These are phyloP conservation scores for Sporobolomyces pararoseus DNA, from an alignment of 768 basidiomycete species.

Conservation along the genomic window DNA sequence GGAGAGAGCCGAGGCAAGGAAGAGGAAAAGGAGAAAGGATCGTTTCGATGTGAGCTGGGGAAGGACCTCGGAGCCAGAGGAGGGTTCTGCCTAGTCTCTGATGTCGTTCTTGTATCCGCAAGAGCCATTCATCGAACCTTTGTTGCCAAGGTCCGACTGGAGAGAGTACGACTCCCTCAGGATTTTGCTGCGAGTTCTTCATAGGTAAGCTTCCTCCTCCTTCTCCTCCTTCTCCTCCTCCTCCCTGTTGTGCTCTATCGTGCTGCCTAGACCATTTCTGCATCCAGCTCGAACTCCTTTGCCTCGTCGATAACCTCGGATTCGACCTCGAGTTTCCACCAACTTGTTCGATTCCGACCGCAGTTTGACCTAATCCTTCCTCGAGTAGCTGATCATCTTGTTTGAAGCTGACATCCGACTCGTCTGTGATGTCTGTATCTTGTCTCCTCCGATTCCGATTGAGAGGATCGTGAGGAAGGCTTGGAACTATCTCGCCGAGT, in stretches of 20 bases:
- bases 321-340: background rate
- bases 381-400: background rate
- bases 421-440: background rate
- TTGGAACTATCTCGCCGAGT: constrained; percentile 6
- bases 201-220: background rate
- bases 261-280: background rate
- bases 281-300: constrained; percentile 1
- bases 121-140: constrained; percentile 2
- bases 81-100: background rate
- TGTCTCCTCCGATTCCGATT: background rate
- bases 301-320: background rate
- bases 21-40: constrained; percentile 19
- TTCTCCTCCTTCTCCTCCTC: background rate
- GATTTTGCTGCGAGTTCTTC: background rate
- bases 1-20: constrained; percentile 17
- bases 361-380: background rate
- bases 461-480: background rate
- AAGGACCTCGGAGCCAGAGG: constrained; percentile 28
- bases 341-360: background rate
- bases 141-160: constrained; percentile 11
- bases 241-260: background rate
- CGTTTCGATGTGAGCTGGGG: constrained; percentile 35
- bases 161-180: constrained; percentile 8
- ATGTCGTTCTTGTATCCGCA: background rate
- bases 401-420: background rate